Evolutionary conservation across 2,329 filamentous ascomycete species (phyloP).

Genomic region (Cercospora nicotianae): DNA sequence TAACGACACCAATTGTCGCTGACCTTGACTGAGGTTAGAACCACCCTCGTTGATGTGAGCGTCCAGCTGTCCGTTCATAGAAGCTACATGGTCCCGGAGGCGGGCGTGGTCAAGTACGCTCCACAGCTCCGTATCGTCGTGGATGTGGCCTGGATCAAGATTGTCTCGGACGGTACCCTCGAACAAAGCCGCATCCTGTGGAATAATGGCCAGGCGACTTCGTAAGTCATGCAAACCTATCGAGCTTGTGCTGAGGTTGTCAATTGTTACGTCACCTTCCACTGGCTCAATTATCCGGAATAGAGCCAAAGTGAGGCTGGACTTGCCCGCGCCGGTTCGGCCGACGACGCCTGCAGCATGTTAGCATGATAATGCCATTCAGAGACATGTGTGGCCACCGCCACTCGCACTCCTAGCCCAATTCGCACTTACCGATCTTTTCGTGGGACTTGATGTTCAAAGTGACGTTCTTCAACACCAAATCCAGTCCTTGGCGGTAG

Average conservation of each 20-base stretch:
- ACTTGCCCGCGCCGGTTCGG: conserved; percentile 93
- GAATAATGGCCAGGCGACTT: conserved; percentile 89
- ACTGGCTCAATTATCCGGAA: conserved; percentile 94
- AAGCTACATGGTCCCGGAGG: conserved; percentile 82
- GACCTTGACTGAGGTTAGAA: conserved; percentile 91
- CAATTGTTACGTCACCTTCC: conserved; percentile 82
- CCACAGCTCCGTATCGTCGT: conserved; percentile 97
- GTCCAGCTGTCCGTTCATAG: conserved; percentile 87
- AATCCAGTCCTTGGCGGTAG: conserved; percentile 84
- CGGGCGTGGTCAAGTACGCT: conserved; percentile 81
- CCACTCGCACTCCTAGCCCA: neutral
- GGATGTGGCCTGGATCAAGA: conserved; percentile 88
- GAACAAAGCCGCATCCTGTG: conserved; percentile 94
- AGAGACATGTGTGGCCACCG: neutral
- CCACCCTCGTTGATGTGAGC: conserved; percentile 92
- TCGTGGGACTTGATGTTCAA: conserved; percentile 92
- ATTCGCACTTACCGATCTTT: conserved; percentile 69
- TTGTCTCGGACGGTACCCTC: conserved; percentile 93
- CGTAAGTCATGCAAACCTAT: conserved; percentile 90
- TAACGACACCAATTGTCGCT: conserved; percentile 89
- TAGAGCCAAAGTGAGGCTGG: conserved; percentile 83
- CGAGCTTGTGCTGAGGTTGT: conserved; percentile 81
- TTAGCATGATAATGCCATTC: neutral
- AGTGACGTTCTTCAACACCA: conserved; percentile 90
- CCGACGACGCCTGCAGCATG: conserved; percentile 72